A percentile compares a stretch with the other conserved stretches of the same genome.
These are phyloP conservation scores for Microcera coccophila DNA, from an alignment of 2,329 filamentous ascomycete genomes.

Conservation along the genomic window DNA sequence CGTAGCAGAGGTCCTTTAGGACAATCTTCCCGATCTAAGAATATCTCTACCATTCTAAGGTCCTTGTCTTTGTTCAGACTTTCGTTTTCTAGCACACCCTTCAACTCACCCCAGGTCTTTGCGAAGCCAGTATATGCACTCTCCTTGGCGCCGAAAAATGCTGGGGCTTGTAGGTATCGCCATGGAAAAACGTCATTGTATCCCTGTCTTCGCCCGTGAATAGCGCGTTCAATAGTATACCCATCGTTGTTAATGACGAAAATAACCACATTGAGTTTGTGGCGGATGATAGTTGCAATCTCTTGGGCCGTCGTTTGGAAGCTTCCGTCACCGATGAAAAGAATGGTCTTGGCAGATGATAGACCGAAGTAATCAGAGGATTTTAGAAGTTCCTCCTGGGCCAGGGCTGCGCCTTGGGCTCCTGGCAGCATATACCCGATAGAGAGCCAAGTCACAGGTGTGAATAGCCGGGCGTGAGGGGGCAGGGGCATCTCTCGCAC, in stretches of 20 bases:
- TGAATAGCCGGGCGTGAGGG: constrained; percentile 43
- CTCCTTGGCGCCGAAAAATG: constrained; percentile 45
- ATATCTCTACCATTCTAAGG: constrained; percentile 32
- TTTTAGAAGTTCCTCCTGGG: constrained; percentile 43
- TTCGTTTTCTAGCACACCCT: constrained; percentile 29
- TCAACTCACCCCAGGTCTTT: constrained; percentile 44
- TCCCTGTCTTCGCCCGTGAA: constrained; percentile 48
- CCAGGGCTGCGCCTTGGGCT: constrained; percentile 52
- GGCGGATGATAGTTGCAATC: constrained; percentile 58
- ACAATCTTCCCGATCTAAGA: constrained; percentile 31
- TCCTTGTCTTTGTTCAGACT: constrained; percentile 18
- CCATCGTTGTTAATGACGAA: constrained; percentile 58
- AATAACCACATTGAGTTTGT: constrained; percentile 46
- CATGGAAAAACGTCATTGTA: constrained; percentile 56
- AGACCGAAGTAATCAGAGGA: constrained; percentile 15
- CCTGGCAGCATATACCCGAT: constrained; percentile 60
- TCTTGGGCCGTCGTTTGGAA: constrained; percentile 66
- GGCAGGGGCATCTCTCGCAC: constrained; percentile 49
- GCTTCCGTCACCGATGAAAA: constrained; percentile 61
- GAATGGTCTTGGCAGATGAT: constrained; percentile 39
- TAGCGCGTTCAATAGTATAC: constrained; percentile 56
- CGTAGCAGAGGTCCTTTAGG: constrained; percentile 20
- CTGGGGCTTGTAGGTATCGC: constrained; percentile 47
- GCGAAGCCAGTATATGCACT: constrained; percentile 38
- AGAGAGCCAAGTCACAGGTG: constrained; percentile 54